These are phyloP conservation scores for Sporothrix luriei DNA, from an alignment of 2,329 filamentous ascomycete genomes.

Conservation along the genomic window DNA sequence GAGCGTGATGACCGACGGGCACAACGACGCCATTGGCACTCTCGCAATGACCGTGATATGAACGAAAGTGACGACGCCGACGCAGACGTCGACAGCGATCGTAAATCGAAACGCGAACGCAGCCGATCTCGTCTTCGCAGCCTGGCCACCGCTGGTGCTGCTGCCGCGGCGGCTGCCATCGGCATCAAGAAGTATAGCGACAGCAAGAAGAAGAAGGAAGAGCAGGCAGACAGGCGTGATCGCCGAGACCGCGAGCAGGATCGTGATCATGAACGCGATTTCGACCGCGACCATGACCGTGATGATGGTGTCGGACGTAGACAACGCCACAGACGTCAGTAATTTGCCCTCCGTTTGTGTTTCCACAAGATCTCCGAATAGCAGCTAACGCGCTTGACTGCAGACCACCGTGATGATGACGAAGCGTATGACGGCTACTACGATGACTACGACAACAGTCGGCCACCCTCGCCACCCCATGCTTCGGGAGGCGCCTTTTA, in stretches of 20 bases:
- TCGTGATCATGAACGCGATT: slow-evolving; percentile 41
- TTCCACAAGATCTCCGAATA: neutral
- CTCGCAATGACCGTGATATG: neutral
- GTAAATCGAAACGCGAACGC: slow-evolving; percentile 39
- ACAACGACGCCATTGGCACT: neutral
- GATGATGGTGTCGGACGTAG: slow-evolving; percentile 28
- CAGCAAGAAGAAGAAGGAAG: slow-evolving; percentile 49
- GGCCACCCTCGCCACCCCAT: slow-evolving; percentile 52
- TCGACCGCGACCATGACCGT: slow-evolving; percentile 39
- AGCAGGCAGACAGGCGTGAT: slow-evolving; percentile 39
- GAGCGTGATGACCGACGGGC: slow-evolving; percentile 25
- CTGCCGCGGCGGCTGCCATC: slow-evolving; percentile 62
- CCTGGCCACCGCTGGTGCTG: slow-evolving; percentile 58
- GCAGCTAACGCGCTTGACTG: neutral
- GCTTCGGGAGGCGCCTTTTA: slow-evolving; percentile 57
- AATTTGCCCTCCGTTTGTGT: neutral
- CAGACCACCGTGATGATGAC: slow-evolving; percentile 9
- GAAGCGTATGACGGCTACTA: slow-evolving; percentile 43
- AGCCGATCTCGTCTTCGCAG: slow-evolving; percentile 59
- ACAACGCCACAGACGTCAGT: slow-evolving; percentile 22
- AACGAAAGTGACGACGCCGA: slow-evolving; percentile 42
- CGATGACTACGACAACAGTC: slow-evolving; percentile 40
- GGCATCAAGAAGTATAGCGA: slow-evolving; percentile 64
- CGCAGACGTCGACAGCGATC: slow-evolving; percentile 30
- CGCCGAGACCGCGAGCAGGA: slow-evolving; percentile 39